These are phyloP conservation scores for Tarenaya hassleriana DNA, from an alignment of 345 rosid species.

Conservation along the genomic window DNA sequence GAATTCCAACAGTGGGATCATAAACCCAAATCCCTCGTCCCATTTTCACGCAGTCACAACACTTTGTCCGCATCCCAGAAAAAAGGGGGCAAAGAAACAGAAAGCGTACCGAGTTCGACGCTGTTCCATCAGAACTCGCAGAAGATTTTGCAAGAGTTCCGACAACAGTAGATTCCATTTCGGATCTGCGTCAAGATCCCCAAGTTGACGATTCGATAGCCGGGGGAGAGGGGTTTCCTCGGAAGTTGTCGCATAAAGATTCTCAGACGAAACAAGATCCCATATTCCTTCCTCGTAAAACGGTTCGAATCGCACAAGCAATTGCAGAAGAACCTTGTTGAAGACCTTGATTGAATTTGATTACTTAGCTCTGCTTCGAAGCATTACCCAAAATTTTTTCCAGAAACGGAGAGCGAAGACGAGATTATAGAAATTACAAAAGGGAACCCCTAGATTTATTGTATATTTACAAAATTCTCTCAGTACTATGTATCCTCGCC, in stretches of 20 bases:
- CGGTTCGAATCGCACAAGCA: conserved; percentile 6
- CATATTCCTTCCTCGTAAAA: conserved; percentile 12
- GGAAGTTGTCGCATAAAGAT: conserved; percentile 9
- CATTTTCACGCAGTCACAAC: conserved; percentile 11
- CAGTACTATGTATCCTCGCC: not conserved
- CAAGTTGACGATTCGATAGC: conserved; percentile 20
- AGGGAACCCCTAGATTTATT: not conserved
- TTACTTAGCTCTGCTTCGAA: conserved; percentile 17
- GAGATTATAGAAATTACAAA: conserved; percentile 25
- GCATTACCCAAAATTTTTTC: conserved; percentile 26
- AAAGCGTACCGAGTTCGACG: conserved; percentile 25
- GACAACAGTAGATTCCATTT: conserved; percentile 19
- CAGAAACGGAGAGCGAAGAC: conserved; percentile 25
- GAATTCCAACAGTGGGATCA: conserved; percentile 5
- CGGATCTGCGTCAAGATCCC: conserved; percentile 24
- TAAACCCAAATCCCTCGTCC: conserved; percentile 19
- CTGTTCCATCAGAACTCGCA: conserved; percentile 18
- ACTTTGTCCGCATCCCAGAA: not conserved
- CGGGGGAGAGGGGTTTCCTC: not conserved
- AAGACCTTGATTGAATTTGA: conserved; percentile 1
- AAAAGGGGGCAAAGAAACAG: conserved; percentile 13
- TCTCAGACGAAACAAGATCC: not conserved
- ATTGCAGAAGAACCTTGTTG: conserved; percentile 13
- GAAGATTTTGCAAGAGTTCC: conserved; percentile 9
- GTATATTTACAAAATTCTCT: not conserved